Percentiles rank a stretch among this genome's conserved stretches.
These are phyloP conservation scores for Brettanomyces bruxellensis DNA, from an alignment of 805 yeast genomes.

Conservation along the genomic window DNA sequence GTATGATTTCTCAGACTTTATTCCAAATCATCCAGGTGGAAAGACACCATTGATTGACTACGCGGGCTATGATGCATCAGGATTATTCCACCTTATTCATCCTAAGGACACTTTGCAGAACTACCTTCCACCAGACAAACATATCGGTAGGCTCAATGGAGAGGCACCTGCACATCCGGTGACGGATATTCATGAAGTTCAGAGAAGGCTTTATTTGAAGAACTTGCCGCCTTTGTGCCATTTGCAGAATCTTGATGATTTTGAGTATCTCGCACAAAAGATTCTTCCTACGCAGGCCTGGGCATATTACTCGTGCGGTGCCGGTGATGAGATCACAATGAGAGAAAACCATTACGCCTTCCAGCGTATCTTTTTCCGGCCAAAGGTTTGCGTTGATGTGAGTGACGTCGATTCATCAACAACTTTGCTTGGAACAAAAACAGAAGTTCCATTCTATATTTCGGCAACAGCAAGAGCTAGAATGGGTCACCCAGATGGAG, in stretches of 20 bases:
- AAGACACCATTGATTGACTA: slow-evolving; percentile 30
- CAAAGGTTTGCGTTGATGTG: slow-evolving; percentile 73
- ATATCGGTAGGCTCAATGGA: slow-evolving; percentile 41
- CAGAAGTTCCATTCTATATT: slow-evolving; percentile 72
- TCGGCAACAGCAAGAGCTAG: slow-evolving; percentile 87
- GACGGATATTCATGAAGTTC: slow-evolving; percentile 31
- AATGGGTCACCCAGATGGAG: slow-evolving; percentile 87
- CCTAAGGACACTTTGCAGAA: slow-evolving; percentile 74
- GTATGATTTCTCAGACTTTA: slow-evolving; percentile 61
- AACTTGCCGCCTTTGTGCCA: slow-evolving; percentile 60
- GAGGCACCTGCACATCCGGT: slow-evolving; percentile 26
- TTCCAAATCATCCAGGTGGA: slow-evolving; percentile 45
- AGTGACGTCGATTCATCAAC: slow-evolving; percentile 50
- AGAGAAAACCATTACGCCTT: slow-evolving; percentile 76
- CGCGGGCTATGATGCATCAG: slow-evolving; percentile 48
- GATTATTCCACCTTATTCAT: slow-evolving; percentile 81
- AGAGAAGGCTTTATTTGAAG: slow-evolving; percentile 28
- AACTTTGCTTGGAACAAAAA: slow-evolving; percentile 51
- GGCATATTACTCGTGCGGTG: slow-evolving; percentile 85
- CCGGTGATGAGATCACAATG: slow-evolving; percentile 83
- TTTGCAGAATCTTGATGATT: slow-evolving; percentile 72
- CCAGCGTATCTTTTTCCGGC: slow-evolving; percentile 80
- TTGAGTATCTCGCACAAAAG: slow-evolving; percentile 75
- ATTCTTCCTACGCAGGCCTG: slow-evolving; percentile 69
- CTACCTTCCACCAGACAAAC: slow-evolving; percentile 48